A percentile compares a stretch with the other conserved stretches of the same genome.
Conservation (phyloP, 257 asterid genomes). For the Gentiana straminea region DNA sequence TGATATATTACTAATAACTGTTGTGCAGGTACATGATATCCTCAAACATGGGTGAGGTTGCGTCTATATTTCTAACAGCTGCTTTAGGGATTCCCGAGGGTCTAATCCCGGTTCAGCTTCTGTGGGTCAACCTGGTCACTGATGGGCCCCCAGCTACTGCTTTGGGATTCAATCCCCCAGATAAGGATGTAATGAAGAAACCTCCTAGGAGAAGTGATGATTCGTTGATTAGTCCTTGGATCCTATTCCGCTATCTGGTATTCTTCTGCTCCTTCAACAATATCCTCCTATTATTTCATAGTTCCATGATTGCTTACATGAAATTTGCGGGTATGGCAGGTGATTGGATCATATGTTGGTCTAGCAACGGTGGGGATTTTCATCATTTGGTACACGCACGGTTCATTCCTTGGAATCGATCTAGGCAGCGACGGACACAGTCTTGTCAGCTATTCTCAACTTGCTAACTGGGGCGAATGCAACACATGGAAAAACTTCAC, state of each 20-base stretch:
- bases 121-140: constrained; percentile 96
- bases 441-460: constrained; percentile 79
- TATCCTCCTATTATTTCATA: neutral
- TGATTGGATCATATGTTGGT: constrained; percentile 85
- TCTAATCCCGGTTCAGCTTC: constrained; percentile 93
- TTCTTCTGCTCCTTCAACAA: neutral
- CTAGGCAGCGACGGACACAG: constrained; percentile 84
- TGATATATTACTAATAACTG: neutral
- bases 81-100: constrained; percentile 98
- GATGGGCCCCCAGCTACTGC: constrained; percentile 99
- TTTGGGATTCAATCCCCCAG: constrained; percentile 98
- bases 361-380: constrained; percentile 89
- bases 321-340: constrained; percentile 29
- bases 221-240: constrained; percentile 92
- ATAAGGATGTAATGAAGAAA: constrained; percentile 88
- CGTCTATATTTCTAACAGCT: constrained; percentile 84
- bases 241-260: constrained; percentile 87
- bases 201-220: constrained; percentile 90
- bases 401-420: constrained; percentile 91
- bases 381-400: constrained; percentile 77
- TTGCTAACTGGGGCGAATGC: constrained; percentile 93
- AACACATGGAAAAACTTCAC: constrained; percentile 70
- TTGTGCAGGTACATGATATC: constrained; percentile 89
- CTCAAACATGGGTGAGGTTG: constrained; percentile 97
- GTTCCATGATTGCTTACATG: neutral